Base-by-base conservation (phyloP, 1,139 yeast species). In the Debaryomyces udenii region DNA sequence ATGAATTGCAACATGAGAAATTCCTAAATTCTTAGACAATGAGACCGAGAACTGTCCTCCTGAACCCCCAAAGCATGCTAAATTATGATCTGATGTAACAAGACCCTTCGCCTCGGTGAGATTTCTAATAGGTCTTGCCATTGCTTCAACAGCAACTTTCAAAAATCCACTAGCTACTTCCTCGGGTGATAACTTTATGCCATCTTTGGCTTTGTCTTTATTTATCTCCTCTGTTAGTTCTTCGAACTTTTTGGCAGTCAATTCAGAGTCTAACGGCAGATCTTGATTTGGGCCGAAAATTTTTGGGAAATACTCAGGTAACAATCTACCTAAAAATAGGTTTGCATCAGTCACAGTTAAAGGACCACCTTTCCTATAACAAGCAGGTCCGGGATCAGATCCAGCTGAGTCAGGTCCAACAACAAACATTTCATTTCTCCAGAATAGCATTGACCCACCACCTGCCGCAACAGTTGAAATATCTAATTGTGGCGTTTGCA, bases 401-500 rank as follows among this genome's bases (percentile, higher is more conserved):
- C 76, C 76, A 9, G 77, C 77, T 13, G 72, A 66, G 49, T 71
- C 76, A 1, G 77, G 77, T 2, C 77, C 77, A 10, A 70, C 74
- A 2, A 70, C 75, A 52, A 71, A 71, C 64, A 71, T 68, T 1
- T 73, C 73, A 47, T 71, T 70, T 44, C 60, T 65, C 74, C 74
- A 70, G 43, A 70, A 70, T 27, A 71, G 55, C 62, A 69, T 68
- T 1, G 74, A 68, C 0, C 77, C 77, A 40, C 77, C 77, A 30
- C 77, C 77, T 9, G 77, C 77, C 10, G 77, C 77, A 15, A 71
- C 77, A 1, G 76, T 71, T 1, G 75, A 68, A 26, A 71, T 70
- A 43, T 71, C 76, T 41, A 71, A 57, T 48, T 71, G 77, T 3
- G 77, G 77, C 3, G 76, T 70, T 51, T 69, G 75, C 28, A 70